Percentiles rank a stretch among this genome's conserved stretches.
These are phyloP conservation scores for Cynanchum wilfordii DNA, from an alignment of 257 asterid genomes.

Conservation along the genomic window DNA sequence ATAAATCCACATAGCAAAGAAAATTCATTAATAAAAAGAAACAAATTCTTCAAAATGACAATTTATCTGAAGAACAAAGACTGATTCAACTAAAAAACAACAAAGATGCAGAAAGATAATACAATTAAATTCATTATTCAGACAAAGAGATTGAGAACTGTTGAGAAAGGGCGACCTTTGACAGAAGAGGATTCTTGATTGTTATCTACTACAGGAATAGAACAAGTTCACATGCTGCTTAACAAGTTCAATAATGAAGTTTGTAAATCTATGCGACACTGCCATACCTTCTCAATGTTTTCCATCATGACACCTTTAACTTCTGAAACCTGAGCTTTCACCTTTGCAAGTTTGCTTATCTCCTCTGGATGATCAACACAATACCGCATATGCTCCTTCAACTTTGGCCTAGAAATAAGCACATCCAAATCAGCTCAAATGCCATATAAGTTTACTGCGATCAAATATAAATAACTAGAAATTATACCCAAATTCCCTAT, in stretches of 20 bases:
- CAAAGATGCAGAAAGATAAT: neutral
- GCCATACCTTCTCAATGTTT: slow-evolving; percentile 77
- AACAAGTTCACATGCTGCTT: neutral
- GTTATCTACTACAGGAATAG: neutral
- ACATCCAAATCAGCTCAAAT: neutral
- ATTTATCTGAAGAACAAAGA: neutral
- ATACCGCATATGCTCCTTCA: slow-evolving; percentile 97
- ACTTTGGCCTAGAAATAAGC: slow-evolving; percentile 33
- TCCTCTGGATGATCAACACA: slow-evolving; percentile 95
- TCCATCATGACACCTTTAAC: slow-evolving; percentile 99
- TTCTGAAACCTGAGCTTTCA: slow-evolving; percentile 93
- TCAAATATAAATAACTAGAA: neutral
- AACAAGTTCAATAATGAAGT: neutral
- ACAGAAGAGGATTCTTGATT: neutral
- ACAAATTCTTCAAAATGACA: neutral
- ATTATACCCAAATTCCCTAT: slow-evolving; percentile 64
- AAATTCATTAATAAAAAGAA: neutral
- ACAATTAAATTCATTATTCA: neutral
- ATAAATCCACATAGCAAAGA: neutral
- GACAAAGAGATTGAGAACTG: neutral
- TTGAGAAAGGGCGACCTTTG: neutral
- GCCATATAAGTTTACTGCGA: neutral
- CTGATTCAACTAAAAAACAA: neutral
- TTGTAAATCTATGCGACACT: neutral
- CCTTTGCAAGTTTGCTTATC: slow-evolving; percentile 74